Conservation (phyloP, 257 asterid species). For the Plantago ovata region DNA sequence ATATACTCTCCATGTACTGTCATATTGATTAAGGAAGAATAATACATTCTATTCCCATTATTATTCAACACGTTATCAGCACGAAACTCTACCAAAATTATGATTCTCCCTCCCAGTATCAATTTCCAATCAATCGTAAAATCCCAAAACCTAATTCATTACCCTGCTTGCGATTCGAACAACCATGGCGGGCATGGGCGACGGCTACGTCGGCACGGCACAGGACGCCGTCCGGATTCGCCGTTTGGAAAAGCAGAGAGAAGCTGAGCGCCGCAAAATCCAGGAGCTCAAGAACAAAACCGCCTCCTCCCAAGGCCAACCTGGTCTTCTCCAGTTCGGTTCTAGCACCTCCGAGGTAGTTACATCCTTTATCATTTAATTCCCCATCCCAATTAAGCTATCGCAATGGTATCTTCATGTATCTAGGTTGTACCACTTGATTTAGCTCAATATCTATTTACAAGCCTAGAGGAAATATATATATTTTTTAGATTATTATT, state of each 20-base stretch:
- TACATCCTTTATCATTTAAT: neutral
- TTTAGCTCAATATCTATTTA: too few relatives aligned
- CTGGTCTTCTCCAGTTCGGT: conserved; percentile 96
- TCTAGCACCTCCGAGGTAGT: conserved; percentile 94
- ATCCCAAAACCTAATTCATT: neutral
- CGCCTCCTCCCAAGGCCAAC: conserved; percentile 72
- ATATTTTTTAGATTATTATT: too few relatives aligned
- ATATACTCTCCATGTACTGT: too few relatives aligned
- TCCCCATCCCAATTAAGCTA: neutral
- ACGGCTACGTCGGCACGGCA: conserved; percentile 97
- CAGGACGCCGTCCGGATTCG: conserved; percentile 94
- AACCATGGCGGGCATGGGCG: conserved; percentile 98
- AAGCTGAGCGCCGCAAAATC: conserved; percentile 94
- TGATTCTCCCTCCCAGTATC: too few relatives aligned
- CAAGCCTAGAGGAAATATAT: too few relatives aligned
- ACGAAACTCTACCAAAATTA: too few relatives aligned
- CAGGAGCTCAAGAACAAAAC: conserved; percentile 94
- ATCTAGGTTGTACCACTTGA: too few relatives aligned
- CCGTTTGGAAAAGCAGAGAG: conserved; percentile 96
- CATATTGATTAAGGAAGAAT: too few relatives aligned
- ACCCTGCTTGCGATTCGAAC: neutral
- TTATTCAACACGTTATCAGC: too few relatives aligned
- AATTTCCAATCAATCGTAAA: neutral
- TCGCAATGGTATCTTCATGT: too few relatives aligned
- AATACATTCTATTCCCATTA: too few relatives aligned